phyloP scores from a whole-genome alignment of 108 stramenopile genomes.

The Cylindrotheca closterium region DNA sequence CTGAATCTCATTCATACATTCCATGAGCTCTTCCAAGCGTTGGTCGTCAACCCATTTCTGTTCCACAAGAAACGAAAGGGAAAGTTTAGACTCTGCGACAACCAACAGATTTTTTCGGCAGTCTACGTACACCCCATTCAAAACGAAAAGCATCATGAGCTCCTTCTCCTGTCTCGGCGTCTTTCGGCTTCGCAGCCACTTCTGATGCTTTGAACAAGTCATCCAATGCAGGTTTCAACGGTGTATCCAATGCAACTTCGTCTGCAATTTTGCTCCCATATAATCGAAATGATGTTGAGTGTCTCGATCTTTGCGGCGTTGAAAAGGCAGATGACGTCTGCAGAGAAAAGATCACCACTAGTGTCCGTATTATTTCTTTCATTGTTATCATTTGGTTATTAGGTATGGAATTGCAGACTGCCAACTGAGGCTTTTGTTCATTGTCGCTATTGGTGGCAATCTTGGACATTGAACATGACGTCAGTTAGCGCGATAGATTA shows the following conservation, averaged over 20 bases:
- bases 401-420: too few relatives aligned
- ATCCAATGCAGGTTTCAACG: conserved; percentile 7
- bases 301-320: too few relatives aligned
- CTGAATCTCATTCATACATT: conserved; percentile 46
- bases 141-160: conserved; percentile 58
- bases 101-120: neutral
- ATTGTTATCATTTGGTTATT: too few relatives aligned
- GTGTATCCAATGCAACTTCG: conserved; percentile 1
- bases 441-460: too few relatives aligned
- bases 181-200: conserved; percentile 20
- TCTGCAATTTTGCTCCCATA: too few relatives aligned
- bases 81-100: neutral
- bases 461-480: too few relatives aligned
- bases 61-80: neutral
- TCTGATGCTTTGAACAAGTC: conserved; percentile 10
- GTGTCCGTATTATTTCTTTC: too few relatives aligned
- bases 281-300: too few relatives aligned
- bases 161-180: conserved; percentile 36
- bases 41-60: conserved; percentile 53
- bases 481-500: too few relatives aligned
- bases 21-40: conserved; percentile 45
- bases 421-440: too few relatives aligned
- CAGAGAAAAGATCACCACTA: too few relatives aligned
- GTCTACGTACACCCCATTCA: conserved; percentile 66
- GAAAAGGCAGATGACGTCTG: too few relatives aligned